phyloP scores from a whole-genome alignment of 2,329 filamentous ascomycete genomes.

The Paecilomyces sp. region DNA sequence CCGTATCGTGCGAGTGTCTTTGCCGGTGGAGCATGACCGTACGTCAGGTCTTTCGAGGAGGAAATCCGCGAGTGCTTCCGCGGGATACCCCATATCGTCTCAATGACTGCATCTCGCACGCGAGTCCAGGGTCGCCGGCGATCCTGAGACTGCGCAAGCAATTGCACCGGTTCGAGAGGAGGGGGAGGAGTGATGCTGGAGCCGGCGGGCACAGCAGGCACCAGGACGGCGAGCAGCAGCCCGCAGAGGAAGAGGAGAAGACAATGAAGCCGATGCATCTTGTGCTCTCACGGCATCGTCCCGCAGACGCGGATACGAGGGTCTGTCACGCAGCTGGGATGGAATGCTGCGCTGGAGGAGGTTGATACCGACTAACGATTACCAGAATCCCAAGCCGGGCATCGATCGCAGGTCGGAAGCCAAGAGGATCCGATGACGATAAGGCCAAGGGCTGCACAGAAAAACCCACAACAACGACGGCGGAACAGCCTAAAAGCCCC shows the following conservation, averaged over 20 bases:
- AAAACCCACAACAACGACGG: not conserved
- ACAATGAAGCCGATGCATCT: conserved; percentile 13
- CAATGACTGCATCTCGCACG: conserved; percentile 36
- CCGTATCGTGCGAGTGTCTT: conserved; percentile 53
- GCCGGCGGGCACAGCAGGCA: conserved; percentile 26
- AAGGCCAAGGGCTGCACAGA: not conserved
- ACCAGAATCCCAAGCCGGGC: not conserved
- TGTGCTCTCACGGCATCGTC: conserved; percentile 1
- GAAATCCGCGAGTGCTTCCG: conserved; percentile 15
- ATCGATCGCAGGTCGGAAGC: not conserved
- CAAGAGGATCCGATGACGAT: not conserved
- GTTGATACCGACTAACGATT: too few species aligned
- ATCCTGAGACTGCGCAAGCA: conserved; percentile 20
- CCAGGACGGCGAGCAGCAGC: conserved; percentile 10
- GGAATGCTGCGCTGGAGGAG: not conserved
- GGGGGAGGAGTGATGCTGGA: conserved; percentile 28
- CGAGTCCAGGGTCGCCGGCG: conserved; percentile 29
- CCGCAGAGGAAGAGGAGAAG: conserved; percentile 12
- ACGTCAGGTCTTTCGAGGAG: conserved; percentile 9
- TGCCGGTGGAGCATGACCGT: conserved; percentile 22
- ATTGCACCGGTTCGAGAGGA: conserved; percentile 21
- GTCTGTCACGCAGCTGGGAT: not conserved
- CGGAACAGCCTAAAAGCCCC: not conserved
- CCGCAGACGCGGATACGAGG: not conserved
- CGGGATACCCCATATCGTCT: conserved; percentile 35